Evolutionary conservation across 805 yeast genomes (phyloP).

Genomic region (Nakazawaea laoshanensis): DNA sequence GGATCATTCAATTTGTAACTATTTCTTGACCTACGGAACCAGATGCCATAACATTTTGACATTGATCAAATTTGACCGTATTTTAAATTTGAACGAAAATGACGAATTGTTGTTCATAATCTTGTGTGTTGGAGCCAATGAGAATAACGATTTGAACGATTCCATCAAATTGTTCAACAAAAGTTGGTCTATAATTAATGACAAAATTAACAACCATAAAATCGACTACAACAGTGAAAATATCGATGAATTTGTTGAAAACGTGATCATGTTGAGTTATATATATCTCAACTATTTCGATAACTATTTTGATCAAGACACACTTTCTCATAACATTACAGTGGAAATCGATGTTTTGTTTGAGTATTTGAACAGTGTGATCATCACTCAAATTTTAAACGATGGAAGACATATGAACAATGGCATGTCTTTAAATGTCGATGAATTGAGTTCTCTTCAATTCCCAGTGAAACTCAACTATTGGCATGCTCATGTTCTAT

Average conservation of each 20-base stretch:
- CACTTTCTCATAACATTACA: conserved; percentile 8
- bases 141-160: conserved; percentile 23
- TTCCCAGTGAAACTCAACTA: conserved; percentile 19
- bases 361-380: conserved; percentile 40
- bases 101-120: conserved; percentile 35
- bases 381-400: conserved; percentile 31
- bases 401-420: conserved; percentile 9
- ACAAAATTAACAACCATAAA: conserved; percentile 18
- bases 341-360: conserved; percentile 38
- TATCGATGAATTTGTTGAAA: conserved; percentile 30
- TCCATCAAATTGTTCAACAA: conserved; percentile 31
- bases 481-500: conserved; percentile 41
- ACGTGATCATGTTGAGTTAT: conserved; percentile 34
- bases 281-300: conserved; percentile 31
- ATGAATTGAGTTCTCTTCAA: conserved; percentile 12
- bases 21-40: conserved; percentile 18
- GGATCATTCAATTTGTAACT: conserved; percentile 17
- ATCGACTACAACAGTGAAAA: conserved; percentile 22
- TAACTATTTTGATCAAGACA: conserved; percentile 12
- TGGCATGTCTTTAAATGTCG: conserved; percentile 5
- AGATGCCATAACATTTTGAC: conserved; percentile 21
- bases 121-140: conserved; percentile 36
- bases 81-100: conserved; percentile 16
- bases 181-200: conserved; percentile 31
- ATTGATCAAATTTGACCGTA: conserved; percentile 14